Evolutionary conservation across 2,329 filamentous ascomycete genomes (phyloP), one percentile per base, ranked within the genome.

Genomic region (Zarea fungicola): DNA sequence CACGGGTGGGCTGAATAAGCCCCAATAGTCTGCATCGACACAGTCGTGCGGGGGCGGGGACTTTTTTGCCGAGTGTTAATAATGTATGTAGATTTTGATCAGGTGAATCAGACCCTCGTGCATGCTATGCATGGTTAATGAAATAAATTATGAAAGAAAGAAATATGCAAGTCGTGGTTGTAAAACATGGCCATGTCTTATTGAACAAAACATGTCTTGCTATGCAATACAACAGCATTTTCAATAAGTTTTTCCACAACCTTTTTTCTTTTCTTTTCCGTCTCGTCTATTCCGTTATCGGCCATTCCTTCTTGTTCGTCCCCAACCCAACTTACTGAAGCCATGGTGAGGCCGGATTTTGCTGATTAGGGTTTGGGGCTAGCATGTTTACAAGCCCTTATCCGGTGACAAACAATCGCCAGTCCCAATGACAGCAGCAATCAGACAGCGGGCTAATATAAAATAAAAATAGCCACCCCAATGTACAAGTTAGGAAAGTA

Each of bases 351-450:
- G 37, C 23, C 31, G 25, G 18, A 18, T 10, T 21, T 21, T 22
- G 11, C 32, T 43, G 46, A 49, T 49, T 49, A 49, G 46, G 46
- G 46, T 42, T 49, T 49, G 46, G 46, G 46, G 46, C 39, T 49
- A 36, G 23, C n/a, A n/a, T n/a, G 10, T 37, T 29, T 29, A 7
- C 22, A 13, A 42, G 36, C 46, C 46, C 46, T 49, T 49, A 42
- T 37, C 46, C 25, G 18, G 25, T 13, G 14, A n/a, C 39, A 16
- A 42, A n/a, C 31, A 34, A 34, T 34, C 16, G 31, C 31, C 5
- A n/a, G 7, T n/a, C 5, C 31, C 31, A 6, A n/a, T 14, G 16
- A n/a, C 31, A 34, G 31, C 14, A 34, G 16, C 14, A 34, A 34
- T 6, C 5, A 6, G 14, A 34, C 13, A 34, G 31, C n/a, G n/a